Evolutionary conservation across 2,329 filamentous ascomycete genomes (phyloP).

Genomic region (Fusarium subglutinans): DNA sequence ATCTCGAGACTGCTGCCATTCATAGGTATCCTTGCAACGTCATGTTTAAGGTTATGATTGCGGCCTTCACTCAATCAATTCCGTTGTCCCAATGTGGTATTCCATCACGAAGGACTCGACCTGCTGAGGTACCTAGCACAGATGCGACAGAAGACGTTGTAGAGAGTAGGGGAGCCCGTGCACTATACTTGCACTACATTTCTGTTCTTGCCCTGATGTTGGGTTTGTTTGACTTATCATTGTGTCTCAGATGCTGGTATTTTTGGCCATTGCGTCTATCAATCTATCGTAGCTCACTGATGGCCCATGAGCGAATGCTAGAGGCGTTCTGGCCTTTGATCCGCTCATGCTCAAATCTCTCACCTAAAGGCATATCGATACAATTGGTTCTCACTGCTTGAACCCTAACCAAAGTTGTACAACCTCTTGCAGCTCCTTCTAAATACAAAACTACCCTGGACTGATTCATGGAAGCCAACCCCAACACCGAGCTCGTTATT

Average conservation of each 20-base stretch:
- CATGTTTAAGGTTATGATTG: constrained; percentile 3
- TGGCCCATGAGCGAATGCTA: neutral
- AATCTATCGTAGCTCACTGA: neutral
- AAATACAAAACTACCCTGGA: neutral
- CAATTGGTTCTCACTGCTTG: neutral
- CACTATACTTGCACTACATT: neutral
- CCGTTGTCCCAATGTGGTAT: neutral
- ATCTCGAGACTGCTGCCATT: neutral
- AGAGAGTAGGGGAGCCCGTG: neutral
- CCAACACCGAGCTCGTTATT: neutral
- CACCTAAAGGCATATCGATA: no score
- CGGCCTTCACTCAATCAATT: neutral
- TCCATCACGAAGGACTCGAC: neutral
- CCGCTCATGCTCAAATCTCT: neutral
- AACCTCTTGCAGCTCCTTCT: neutral
- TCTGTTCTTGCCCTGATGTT: neutral
- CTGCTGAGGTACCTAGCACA: constrained; percentile 4
- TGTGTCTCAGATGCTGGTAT: neutral
- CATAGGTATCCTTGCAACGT: neutral
- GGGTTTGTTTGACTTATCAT: neutral
- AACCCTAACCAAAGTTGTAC: neutral
- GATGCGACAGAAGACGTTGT: constrained; percentile 1
- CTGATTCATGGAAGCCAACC: neutral
- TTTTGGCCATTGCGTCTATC: neutral
- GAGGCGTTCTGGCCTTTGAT: neutral